Base-by-base conservation (phyloP, 345 rosid genomes). In the Moricandia arvensis region DNA sequence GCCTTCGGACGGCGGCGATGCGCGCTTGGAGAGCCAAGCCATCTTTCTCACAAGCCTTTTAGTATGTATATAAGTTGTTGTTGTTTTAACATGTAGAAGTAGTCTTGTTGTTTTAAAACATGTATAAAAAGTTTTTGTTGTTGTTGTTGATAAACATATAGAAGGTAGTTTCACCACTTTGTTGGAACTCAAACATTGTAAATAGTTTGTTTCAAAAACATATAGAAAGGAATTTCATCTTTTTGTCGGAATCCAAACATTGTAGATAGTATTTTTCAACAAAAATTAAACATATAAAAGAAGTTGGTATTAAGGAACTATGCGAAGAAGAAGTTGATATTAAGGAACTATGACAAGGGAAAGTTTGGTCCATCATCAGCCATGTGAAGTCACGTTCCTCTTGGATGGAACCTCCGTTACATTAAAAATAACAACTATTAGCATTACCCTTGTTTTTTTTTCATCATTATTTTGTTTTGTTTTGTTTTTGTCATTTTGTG, bases 331-430 rank as follows among this genome's bases (percentile, higher is more conserved):
- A n/a, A n/a, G n/a, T n/a, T n/a, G n/a, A n/a, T n/a, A 1, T 27
- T 27, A 33, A 33, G 35, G 7, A 33, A 33, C 7, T 34, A 7
- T 21, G 59, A 53, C 64, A 18, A 41, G 37, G 24, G 17, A 51
- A 49, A 43, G 17, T 63, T 64, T 69, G 57, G 53, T 66, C 66
- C 80, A 76, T 75, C 64, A 31, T 76, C 66, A 33, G 71, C 65
- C 80, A 76, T 76, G 75, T 76, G 80, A 70, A 76, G 66, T 76
- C 80, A 69, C 75, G 71, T 70, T 55, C 38, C 47, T 21, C 63
- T 54, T n/a, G 30, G 65, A 76, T 76, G 75, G 71, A 69, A 75
- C 75, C 73, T 76, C 69, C 1, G 0, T 41, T 54, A 54, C 70
- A 30, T 38, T 21, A 18, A 18, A 76, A 35, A 8, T 53, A 37